Conservation (phyloP, 768 basidiomycete species). For the Cyclocybe cylindracea region DNA sequence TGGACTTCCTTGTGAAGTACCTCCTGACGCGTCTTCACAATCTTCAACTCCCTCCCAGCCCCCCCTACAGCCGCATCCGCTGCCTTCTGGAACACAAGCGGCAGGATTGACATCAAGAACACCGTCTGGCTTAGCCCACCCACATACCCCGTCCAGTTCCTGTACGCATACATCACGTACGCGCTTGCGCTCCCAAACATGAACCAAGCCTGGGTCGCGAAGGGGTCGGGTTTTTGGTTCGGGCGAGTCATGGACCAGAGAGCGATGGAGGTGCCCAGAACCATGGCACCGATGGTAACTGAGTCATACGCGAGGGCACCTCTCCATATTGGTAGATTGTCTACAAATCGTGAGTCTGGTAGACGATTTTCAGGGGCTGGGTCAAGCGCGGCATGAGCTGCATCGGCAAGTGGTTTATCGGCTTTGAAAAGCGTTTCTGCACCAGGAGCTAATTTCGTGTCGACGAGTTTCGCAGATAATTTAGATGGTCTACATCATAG, state of each 20-base stretch:
- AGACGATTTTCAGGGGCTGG: not conserved
- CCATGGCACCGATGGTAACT: conserved; percentile 65
- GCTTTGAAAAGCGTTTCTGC: not conserved
- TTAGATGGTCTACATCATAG: not conserved
- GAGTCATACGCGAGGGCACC: conserved; percentile 47
- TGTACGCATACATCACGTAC: conserved; percentile 57
- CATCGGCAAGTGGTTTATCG: no score
- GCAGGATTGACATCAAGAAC: conserved; percentile 67
- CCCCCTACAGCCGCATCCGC: conserved; percentile 29
- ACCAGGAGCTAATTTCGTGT: not conserved
- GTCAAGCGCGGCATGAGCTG: no score
- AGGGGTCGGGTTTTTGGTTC: conserved; percentile 16
- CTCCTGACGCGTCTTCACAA: conserved; percentile 34
- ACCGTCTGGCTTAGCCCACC: conserved; percentile 67
- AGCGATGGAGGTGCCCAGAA: conserved; percentile 50
- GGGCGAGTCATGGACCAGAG: conserved; percentile 5
- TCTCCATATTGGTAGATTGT: conserved; percentile 8
- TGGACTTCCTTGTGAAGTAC: not conserved
- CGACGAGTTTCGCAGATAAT: not conserved
- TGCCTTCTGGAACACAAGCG: conserved; percentile 52
- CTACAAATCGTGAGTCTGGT: not conserved
- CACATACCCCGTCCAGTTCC: conserved; percentile 69
- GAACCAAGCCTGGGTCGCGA: conserved; percentile 55
- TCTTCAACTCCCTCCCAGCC: conserved; percentile 25
- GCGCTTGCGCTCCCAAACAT: conserved; percentile 51